Evolutionary conservation across 2,329 filamentous ascomycete genomes (phyloP), one percentile per base, ranked within the genome.

Genomic region (Macrophomina tecta): DNA sequence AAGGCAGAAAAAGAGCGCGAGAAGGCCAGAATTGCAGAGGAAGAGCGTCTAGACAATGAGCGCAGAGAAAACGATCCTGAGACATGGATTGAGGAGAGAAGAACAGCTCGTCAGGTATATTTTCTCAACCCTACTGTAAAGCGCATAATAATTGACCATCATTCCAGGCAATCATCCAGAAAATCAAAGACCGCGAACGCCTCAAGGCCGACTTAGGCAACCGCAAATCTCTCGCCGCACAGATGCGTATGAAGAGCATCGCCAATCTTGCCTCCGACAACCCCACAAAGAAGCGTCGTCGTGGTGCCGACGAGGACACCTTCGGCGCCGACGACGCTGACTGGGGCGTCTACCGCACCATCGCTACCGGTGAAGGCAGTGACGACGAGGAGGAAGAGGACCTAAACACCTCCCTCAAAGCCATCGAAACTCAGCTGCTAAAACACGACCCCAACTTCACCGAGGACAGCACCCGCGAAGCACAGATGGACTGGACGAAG

Each of bases 241-340:
- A 98, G 79, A 96, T 97, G 81, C 91, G 95, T 69, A 99, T 99
- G 95, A 98, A 98, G 82, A 94, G 90, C 61, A 93, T 99, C 67
- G 95, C 95, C 68, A 97, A 97, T 75, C 89, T 99, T 1, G 95
- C 95, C 3, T 94, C 94, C 0, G 95, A 99, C 78, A 89, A 88
- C 5, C 93, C 94, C 0, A 81, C 80, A 6, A 93, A 94, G 77
- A 96, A 97, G 79, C 85, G 93, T 14, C 89, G 94, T 18, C 93
- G 93, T 6, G 92, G 91, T 7, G 92, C 90, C 4, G 94, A 98
- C 75, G 95, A 99, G 73, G 95, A 99, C 76, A 93, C 92, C 68
- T 99, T 99, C 75, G 95, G 95, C 66, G 94, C 94, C 60, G 94
- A 99, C 77, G 95, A 99, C 75, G 94, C 96, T 67, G 95, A 99